Percentiles rank a stretch among this genome's conserved stretches.
Conservation (phyloP, 176 grass and related monocot species). For the Avena eriantha region DNA sequence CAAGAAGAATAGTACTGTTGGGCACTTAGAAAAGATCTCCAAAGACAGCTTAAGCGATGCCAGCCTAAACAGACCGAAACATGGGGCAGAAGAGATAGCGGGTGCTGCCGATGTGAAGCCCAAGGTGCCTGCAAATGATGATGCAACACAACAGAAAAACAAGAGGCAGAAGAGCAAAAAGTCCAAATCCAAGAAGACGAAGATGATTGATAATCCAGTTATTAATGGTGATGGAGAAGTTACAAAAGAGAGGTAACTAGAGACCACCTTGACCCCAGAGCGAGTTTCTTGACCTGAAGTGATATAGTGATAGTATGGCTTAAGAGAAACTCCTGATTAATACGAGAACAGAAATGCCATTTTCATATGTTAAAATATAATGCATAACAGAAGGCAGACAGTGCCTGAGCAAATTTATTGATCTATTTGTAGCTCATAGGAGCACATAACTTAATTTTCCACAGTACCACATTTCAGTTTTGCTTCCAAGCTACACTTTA, state of each 20-base stretch:
- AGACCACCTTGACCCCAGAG: not conserved
- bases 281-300: not conserved
- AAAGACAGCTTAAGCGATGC: conserved; percentile 24
- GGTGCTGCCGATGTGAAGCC: conserved; percentile 36
- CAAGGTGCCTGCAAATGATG: conserved; percentile 3
- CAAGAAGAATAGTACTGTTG: conserved; percentile 33
- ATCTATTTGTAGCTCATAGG: conserved; percentile 32
- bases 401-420: not conserved
- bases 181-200: conserved; percentile 47
- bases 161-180: conserved; percentile 52
- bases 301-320: not conserved
- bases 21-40: conserved; percentile 34
- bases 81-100: not conserved
- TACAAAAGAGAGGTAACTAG: conserved; percentile 37
- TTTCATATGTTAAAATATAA: not conserved
- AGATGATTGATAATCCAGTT: not conserved
- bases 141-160: conserved; percentile 34
- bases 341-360: not conserved
- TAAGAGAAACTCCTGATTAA: conserved; percentile 5
- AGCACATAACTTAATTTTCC: conserved; percentile 30
- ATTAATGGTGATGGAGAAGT: not conserved
- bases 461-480: conserved; percentile 23
- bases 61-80: not conserved
- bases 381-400: conserved; percentile 6
- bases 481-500: not conserved